Percentiles rank a stretch among this genome's conserved stretches.
These are phyloP conservation scores for Malassezia caprae DNA, from an alignment of 1,284 basidiomycete genomes.

Conservation along the genomic window DNA sequence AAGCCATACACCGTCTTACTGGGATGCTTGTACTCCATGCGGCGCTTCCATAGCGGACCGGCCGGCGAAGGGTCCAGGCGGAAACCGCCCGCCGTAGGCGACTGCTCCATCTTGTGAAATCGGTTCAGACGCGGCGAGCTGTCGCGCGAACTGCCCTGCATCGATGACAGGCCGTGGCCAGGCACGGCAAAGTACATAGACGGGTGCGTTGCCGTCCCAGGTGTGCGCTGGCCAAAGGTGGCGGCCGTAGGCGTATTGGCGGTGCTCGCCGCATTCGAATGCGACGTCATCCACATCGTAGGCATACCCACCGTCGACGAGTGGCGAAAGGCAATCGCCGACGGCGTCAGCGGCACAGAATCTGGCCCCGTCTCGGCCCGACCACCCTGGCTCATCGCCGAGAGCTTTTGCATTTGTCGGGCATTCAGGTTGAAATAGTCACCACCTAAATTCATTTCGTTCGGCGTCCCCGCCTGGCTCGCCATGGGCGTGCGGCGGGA, in stretches of 20 bases:
- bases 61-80: not conserved
- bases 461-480: not conserved
- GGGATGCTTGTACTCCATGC: not conserved
- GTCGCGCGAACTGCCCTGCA: not conserved
- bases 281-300: constrained; percentile 14
- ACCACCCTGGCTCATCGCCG: not conserved
- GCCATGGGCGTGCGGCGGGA: not conserved
- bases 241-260: not conserved
- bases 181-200: not conserved
- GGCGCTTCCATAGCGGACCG: constrained; percentile 9
- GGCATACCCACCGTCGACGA: constrained; percentile 9
- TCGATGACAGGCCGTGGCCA: not conserved
- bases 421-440: not conserved
- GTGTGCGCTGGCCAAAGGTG: not conserved
- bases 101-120: not conserved
- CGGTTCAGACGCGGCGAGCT: not conserved
- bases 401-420: not conserved
- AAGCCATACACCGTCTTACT: not conserved
- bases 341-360: constrained; percentile 4
- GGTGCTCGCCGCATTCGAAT: not conserved
- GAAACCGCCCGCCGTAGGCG: not conserved
- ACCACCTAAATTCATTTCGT: not conserved
- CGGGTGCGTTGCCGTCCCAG: not conserved
- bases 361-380: not conserved
- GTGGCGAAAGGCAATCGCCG: constrained; percentile 2